Base-by-base conservation (phyloP, 768 basidiomycete species). In the Tricholoma matsutake region DNA sequence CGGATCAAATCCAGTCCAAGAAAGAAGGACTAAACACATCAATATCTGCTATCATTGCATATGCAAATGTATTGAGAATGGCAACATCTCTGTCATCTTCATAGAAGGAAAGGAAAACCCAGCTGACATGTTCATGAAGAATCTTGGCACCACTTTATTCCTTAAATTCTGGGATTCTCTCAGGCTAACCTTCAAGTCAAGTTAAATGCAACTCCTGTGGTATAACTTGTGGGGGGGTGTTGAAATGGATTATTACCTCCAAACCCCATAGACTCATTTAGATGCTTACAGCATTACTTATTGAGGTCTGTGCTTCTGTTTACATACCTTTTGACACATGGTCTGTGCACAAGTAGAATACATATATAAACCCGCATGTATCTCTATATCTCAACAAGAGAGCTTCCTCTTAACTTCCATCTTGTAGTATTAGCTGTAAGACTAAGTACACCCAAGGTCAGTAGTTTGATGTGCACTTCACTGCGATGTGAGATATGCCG, bases 71-170 rank as follows among this genome's bases (percentile, higher is more conserved):
- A 65, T 81, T 4, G 65, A 71, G 4, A 53, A 63, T 7, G 57
- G 66, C 1, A 61, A 69, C 0, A 37, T 81, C 22, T 18, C 11
- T 0, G 22, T 80, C 3, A 25, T 45, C 13, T 74, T 77, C 61
- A 64, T 78, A 18, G 61, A 64, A 37, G 76, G 78, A 0, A 51
- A 61, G 5, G 67, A 74, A n/a, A 80, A 78, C 58, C 20, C 70
- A 0, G 75, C 78, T 6, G 74, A 83, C 58, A 63, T 75, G 31
- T 73, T 81, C 54, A 82, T 78, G 0, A 83, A 83, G 60, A 61
- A 72, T 0, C 71, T 79, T 35, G 35, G 35, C 35, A 11, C 35
- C 35, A 35, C 35, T 8, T 35, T 35, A 35, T 35, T 35, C 11
- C 35, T 35, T 35, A 35, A 35, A 35, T 35, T 35, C 35, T 11